Base-by-base conservation (phyloP, 2,329 filamentous ascomycete genomes). In the Neoarthrinium moseri region DNA sequence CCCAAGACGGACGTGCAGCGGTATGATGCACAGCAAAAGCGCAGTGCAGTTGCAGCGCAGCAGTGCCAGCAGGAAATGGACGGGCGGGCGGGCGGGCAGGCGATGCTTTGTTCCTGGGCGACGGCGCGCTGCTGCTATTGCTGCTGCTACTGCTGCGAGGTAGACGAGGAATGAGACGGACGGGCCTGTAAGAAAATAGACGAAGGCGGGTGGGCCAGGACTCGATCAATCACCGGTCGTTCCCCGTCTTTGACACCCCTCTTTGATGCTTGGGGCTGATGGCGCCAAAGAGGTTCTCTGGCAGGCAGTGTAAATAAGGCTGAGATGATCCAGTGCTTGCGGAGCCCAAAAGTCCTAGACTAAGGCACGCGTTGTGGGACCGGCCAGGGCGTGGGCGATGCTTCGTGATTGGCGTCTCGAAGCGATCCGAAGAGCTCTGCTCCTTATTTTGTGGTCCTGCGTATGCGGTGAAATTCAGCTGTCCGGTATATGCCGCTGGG, bases 211-310 rank as follows among this genome's bases (percentile, higher is more conserved):
- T 35, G 41, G 41, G 18, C 32, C 37, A 29, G 27, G 12, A 40
- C 13, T 22, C 12, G 7, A 12, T 7, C 45, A 46, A 49, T 50
- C 51, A 52, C 51, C 51, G 41, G 51, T 32, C 47, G 26, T 40
- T 47, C 21, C 42, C 35, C 42, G 6, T 43, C 35, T 46, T 47
- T 22, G 39, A 48, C 23, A 23, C 33, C 43, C 45, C 48, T 46
- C 41, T 47, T 51, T 50, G 49, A 52, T 57, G 51, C 51, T 51
- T 56, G 52, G 46, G 54, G 54, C 55, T 56, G 55, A 54, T 48
- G 22, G 46, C 52, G 49, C 52, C 52, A 51, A 45, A 41, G 30
- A 41, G 40, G 23, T 17, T 15, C n/a, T n/a, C 23, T 23, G 37
- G 17, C 24, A 38, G 43, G 34, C 43, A 45, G 43, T 45, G 43